Evolutionary conservation across 2,329 filamentous ascomycete species (phyloP), one percentile per base, ranked within the genome.

Genomic region (Fusarium equiseti): DNA sequence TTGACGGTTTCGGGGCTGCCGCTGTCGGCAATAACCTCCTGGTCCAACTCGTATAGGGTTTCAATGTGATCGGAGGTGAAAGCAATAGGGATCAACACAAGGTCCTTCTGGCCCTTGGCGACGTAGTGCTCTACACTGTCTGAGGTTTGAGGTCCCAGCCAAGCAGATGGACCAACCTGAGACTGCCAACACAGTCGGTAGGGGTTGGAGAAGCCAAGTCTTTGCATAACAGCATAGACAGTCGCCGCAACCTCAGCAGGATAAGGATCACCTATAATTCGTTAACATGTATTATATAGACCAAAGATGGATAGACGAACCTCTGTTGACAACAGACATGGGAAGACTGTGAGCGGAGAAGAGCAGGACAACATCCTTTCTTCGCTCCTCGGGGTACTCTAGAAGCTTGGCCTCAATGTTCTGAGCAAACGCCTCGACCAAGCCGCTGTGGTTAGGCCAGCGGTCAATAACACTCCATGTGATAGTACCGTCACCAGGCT

Each of bases 51-150:
- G 79, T 91, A 98, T 1, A 99, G 85, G 1, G 96, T 99, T 83
- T 75, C 96, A 73, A 99, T 99, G 79, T 99, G 96, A 77, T 99
- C 96, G n/a, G 93, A 97, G 0, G 96, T 99, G 79, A 99, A 99
- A 8, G 96, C 96, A 71, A 99, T 97, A 0, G 96, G 96, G 59
- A 99, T 94, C 9, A 99, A 86, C 2, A 98, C 86, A 58, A 99
- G 86, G 77, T 99, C 94, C 59, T 91, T 97, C 77, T 98, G 93
- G 1, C 95, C 96, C 81, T 96, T 94, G 77, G 92, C 89, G 72
- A 98, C 90, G 78, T 98, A 97, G 65, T 94, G 88, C 77, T 95
- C 90, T 13, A 99, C 96, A 0, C 95, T 95, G 72, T 91, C 90
- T 65, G 91, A 90, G 0, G 96, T 99, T 81, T 99, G 96, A 13